phyloP scores from a whole-genome alignment of 1,284 basidiomycete genomes.

The Sporisorium exsertum region DNA sequence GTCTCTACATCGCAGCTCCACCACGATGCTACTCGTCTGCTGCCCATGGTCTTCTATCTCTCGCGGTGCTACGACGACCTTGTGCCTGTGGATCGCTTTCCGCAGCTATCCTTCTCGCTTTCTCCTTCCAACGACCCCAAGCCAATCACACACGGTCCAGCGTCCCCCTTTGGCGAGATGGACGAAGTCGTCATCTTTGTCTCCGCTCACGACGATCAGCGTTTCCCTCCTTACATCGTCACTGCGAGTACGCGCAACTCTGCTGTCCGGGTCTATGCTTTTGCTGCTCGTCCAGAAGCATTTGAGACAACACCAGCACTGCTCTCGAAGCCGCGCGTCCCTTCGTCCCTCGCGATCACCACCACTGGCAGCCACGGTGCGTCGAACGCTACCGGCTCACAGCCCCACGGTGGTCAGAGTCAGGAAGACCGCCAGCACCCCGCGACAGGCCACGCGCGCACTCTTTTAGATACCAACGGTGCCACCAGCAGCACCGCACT shows the following conservation, averaged over 20 bases:
- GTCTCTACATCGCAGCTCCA: conserved; percentile 20
- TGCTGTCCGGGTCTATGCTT: conserved; percentile 51
- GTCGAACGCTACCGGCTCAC: neutral
- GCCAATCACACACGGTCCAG: conserved; percentile 47
- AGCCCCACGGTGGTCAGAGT: neutral
- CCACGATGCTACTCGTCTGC: conserved; percentile 18
- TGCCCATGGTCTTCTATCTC: conserved; percentile 61
- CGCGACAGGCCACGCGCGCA: conserved; percentile 1
- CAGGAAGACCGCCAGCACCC: conserved; percentile 14
- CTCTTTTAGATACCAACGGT: conserved; percentile 12
- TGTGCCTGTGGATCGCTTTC: conserved; percentile 47
- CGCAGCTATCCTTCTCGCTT: conserved; percentile 27
- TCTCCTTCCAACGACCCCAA: conserved; percentile 4
- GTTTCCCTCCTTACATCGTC: conserved; percentile 34
- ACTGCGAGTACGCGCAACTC: conserved; percentile 29
- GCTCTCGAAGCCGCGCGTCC: conserved; percentile 27
- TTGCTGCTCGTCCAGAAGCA: conserved; percentile 30
- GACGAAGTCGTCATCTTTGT: conserved; percentile 53
- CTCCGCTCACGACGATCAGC: conserved; percentile 6
- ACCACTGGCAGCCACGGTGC: neutral
- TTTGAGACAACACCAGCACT: conserved; percentile 37
- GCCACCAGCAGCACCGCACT: conserved; percentile 17
- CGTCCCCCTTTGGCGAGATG: conserved; percentile 43
- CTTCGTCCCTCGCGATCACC: conserved; percentile 14
- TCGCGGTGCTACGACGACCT: conserved; percentile 58